Base-by-base conservation (phyloP, 2,329 filamentous ascomycete genomes). In the Tolypocladium album region DNA sequence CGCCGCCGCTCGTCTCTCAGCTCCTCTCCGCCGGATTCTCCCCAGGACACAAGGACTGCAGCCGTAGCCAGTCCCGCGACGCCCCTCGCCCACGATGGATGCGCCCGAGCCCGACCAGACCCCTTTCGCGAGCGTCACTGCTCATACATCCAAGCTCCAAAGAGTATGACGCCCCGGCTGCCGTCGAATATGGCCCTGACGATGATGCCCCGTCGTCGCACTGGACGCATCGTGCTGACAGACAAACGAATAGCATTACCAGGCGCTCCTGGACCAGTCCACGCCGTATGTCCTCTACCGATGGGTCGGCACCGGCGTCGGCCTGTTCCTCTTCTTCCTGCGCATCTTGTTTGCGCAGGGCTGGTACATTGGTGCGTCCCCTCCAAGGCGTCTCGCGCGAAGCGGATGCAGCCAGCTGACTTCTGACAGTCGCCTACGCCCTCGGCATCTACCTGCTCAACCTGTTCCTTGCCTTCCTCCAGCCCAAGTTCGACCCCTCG, bases 381-480 rank as follows among this genome's bases (percentile, higher is more conserved):
- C 24, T 57, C 38, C 34, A 20, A 34, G 17, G 6, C 12, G 13
- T 27, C 13, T 3, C 27, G 2, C 27, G 8, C 9, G 20, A 20
- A 34, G 5, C 3, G 17, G n/a, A 6, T 9, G 12, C 2, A 36
- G 13, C 20, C 31, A 11, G 13, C 55, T 57, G 36, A 20, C 24
- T 20, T 40, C 13, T 17, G 24, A 52, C 67, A 96, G 94, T 99
- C 69, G 93, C 92, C 67, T 99, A 99, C 76, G 94, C 93, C 43
- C 87, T 99, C 60, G 94, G 93, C 67, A 99, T 99, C 77, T 99
- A 99, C 81, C 89, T 99, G 56, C 87, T 99, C 63, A 99, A 99
- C 79, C 87, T 99, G 62, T 99, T 99, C 84, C 90, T 99, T 73
- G 94, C 94, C 68, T 99, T 99, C 81, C 83, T 99, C 59, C 90